These are phyloP conservation scores for Chenopodium quinoa DNA, from an alignment of 148 eudicot genomes.

Conservation along the genomic window DNA sequence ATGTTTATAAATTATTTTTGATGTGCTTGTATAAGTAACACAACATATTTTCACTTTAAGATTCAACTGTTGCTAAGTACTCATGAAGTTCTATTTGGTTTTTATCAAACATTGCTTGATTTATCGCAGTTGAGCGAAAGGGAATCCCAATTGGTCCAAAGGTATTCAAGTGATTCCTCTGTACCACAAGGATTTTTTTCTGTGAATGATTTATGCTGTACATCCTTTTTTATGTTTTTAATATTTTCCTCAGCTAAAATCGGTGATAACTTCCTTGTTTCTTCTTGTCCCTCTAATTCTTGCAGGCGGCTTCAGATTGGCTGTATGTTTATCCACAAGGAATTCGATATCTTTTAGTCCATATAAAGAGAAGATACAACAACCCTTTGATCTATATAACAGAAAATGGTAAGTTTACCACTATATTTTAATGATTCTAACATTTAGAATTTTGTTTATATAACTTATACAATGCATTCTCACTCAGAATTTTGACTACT, in stretches of 20 bases:
- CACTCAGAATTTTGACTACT: background rate
- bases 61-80: background rate
- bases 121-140: conserved; percentile 33
- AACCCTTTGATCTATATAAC: conserved; percentile 30
- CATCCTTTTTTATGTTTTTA: too few relatives aligned
- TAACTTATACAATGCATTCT: background rate
- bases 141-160: conserved; percentile 50
- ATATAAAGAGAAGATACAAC: conserved; percentile 23
- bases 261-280: background rate
- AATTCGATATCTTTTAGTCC: conserved; percentile 20
- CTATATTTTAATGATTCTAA: background rate
- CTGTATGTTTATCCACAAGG: conserved; percentile 45
- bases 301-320: conserved; percentile 46
- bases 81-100: background rate
- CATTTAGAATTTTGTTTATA: background rate
- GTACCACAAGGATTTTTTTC: background rate
- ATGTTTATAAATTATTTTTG: conserved; percentile 8
- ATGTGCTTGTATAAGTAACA: background rate
- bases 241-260: background rate
- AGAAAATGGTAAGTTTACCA: conserved; percentile 30
- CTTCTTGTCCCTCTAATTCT: background rate
- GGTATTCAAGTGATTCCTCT: conserved; percentile 27
- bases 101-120: background rate
- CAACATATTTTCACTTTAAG: background rate
- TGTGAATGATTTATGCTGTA: background rate